phyloP scores from a whole-genome alignment of 2,329 filamentous ascomycete genomes.

The Westerdykella sp. region DNA sequence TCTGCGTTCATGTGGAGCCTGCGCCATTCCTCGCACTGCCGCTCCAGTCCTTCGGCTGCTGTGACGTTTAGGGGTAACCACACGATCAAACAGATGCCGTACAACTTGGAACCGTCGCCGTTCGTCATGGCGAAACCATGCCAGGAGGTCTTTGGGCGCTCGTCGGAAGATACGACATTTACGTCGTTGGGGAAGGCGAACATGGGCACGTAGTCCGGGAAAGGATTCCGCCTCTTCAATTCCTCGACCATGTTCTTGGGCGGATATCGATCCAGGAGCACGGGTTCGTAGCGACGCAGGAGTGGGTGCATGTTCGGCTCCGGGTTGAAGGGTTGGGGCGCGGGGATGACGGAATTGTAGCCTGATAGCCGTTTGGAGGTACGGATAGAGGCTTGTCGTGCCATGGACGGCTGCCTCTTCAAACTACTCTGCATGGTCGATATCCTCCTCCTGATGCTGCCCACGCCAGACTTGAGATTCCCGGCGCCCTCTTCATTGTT shows the following conservation, averaged over 20 bases:
- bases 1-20: conserved; percentile 73
- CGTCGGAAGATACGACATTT: conserved; percentile 90
- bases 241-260: conserved; percentile 77
- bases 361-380: conserved; percentile 88
- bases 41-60: conserved; percentile 77
- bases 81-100: conserved; percentile 84
- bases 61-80: conserved; percentile 83
- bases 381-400: conserved; percentile 66
- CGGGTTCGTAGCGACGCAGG: conserved; percentile 88
- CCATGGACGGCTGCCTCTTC: conserved; percentile 74
- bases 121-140: conserved; percentile 98
- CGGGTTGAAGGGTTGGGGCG: conserved; percentile 80
- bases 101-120: conserved; percentile 83
- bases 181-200: conserved; percentile 99
- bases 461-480: conserved; percentile 57
- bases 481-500: conserved; percentile 48
- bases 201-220: conserved; percentile 98
- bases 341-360: conserved; percentile 96
- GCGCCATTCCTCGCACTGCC: conserved; percentile 49
- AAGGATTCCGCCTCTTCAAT: conserved; percentile 69
- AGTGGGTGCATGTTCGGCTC: conserved; percentile 94
- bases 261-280: conserved; percentile 91
- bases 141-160: conserved; percentile 92
- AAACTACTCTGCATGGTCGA: conserved; percentile 89
- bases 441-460: conserved; percentile 86